A percentile compares a stretch with the other conserved stretches of the same genome.
phyloP scores from a whole-genome alignment of 768 basidiomycete genomes.

The Lentinula edodes region DNA sequence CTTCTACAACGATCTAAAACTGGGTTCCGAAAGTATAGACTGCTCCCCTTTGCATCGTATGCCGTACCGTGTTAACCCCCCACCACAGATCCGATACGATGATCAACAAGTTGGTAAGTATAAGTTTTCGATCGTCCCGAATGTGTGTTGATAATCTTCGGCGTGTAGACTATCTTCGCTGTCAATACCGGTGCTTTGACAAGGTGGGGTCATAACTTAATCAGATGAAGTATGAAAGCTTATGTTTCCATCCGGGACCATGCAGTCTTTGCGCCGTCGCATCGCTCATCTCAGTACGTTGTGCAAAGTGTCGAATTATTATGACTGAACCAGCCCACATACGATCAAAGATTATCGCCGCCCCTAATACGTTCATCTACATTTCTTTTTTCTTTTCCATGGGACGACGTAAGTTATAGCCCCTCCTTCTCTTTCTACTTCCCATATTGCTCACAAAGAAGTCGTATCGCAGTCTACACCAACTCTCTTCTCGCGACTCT shows the following conservation, averaged over 20 bases:
- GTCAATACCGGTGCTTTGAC: conserved; percentile 37
- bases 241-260: neutral
- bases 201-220: conserved; percentile 19
- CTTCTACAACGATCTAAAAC: conserved; percentile 41
- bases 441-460: neutral
- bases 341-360: conserved; percentile 36
- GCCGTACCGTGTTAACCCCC: neutral
- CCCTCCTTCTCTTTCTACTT: conserved; percentile 11
- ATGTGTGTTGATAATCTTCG: neutral
- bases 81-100: conserved; percentile 38
- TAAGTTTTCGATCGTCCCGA: neutral
- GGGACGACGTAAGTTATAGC: conserved; percentile 43
- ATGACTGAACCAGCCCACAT: neutral
- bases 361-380: conserved; percentile 47
- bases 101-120: conserved; percentile 37
- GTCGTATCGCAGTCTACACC: conserved; percentile 21
- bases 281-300: conserved; percentile 43
- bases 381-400: conserved; percentile 57
- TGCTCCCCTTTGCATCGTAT: neutral
- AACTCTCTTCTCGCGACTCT: conserved; percentile 26
- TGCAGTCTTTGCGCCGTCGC: conserved; percentile 46
- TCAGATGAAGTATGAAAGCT: neutral
- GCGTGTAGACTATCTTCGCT: conserved; percentile 35
- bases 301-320: neutral
- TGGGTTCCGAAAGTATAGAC: conserved; percentile 37